Percentiles rank a stretch among this genome's conserved stretches.
Evolutionary conservation across 2,329 filamentous ascomycete species (phyloP).

Genomic region (Xylaria sp.): DNA sequence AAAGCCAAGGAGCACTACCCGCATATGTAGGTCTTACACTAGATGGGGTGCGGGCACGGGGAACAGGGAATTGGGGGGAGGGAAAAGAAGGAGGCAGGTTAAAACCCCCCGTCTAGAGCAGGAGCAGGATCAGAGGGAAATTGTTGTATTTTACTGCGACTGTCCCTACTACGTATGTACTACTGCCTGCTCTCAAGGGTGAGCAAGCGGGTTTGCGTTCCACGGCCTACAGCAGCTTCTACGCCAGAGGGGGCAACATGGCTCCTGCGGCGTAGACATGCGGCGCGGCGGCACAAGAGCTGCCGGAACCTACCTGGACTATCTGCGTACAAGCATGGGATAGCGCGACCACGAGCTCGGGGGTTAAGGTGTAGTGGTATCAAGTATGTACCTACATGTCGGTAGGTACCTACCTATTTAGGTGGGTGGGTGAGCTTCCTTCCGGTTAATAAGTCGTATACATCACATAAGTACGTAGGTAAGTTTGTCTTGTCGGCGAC

Average conservation of each 20-base stretch:
- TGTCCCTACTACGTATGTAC: background rate
- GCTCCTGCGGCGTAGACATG: conserved; percentile 21
- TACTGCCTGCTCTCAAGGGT: background rate
- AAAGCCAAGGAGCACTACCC: conserved; percentile 10
- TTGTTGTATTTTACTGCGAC: background rate
- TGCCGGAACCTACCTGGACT: background rate
- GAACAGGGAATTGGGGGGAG: conserved; percentile 8
- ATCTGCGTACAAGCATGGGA: background rate
- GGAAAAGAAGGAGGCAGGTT: background rate
- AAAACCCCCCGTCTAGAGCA: conserved; percentile 18
- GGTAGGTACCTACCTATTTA: too few species aligned
- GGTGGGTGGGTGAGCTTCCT: background rate
- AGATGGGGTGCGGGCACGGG: too few species aligned
- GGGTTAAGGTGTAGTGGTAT: too few species aligned
- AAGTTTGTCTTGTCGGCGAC: background rate
- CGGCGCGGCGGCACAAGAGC: conserved; percentile 28
- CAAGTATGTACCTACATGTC: too few species aligned
- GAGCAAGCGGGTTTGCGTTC: conserved; percentile 21
- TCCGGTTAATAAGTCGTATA: background rate
- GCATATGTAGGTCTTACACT: background rate
- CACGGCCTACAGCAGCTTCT: conserved; percentile 24
- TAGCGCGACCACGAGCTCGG: too few species aligned
- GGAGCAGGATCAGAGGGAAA: conserved; percentile 28
- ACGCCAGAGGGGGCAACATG: conserved; percentile 18
- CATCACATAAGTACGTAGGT: background rate